Evolutionary conservation across 1,139 yeast genomes (phyloP).

Genomic region (Zhuliangozyma parablackwelliae): DNA sequence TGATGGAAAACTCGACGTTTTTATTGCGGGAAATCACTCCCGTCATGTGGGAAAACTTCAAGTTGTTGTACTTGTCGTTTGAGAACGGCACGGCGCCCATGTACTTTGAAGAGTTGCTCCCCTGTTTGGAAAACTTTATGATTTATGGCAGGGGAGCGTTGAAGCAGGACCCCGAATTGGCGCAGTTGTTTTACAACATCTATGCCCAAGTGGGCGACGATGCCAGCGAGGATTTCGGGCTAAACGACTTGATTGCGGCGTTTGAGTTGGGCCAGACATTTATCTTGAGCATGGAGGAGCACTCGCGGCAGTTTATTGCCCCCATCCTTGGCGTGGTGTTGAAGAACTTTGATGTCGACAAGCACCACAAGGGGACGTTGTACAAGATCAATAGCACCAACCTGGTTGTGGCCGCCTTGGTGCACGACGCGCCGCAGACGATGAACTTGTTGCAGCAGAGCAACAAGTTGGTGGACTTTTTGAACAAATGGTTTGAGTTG

Average conservation of each 20-base stretch:
- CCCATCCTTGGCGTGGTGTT: constrained; percentile 31
- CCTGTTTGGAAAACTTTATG: constrained; percentile 72
- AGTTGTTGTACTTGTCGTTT: constrained; percentile 50
- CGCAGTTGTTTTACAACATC: constrained; percentile 25
- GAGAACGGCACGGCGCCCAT: constrained; percentile 51
- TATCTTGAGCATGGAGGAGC: constrained; percentile 43
- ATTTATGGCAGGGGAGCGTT: constrained; percentile 63
- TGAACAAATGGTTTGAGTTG: constrained; percentile 64
- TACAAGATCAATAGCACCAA: constrained; percentile 51
- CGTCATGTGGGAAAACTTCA: constrained; percentile 71
- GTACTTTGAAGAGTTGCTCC: constrained; percentile 74
- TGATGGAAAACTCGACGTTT: constrained; percentile 82
- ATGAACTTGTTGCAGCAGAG: constrained; percentile 48
- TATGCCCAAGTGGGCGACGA: constrained; percentile 26
- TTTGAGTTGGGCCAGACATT: constrained; percentile 55
- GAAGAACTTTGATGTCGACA: constrained; percentile 7
- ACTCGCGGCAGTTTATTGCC: constrained; percentile 37
- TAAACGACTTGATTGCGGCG: constrained; percentile 46
- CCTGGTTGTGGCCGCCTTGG: constrained; percentile 62
- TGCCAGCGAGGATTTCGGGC: constrained; percentile 40
- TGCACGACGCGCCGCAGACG: constrained; percentile 57
- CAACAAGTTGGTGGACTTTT: constrained; percentile 46
- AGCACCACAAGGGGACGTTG: constrained; percentile 3
- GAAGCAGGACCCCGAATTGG: constrained; percentile 23
- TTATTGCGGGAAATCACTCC: constrained; percentile 68